These are phyloP conservation scores for Pythium folliculosum DNA, from an alignment of 352 stramenopile species.

Conservation along the genomic window DNA sequence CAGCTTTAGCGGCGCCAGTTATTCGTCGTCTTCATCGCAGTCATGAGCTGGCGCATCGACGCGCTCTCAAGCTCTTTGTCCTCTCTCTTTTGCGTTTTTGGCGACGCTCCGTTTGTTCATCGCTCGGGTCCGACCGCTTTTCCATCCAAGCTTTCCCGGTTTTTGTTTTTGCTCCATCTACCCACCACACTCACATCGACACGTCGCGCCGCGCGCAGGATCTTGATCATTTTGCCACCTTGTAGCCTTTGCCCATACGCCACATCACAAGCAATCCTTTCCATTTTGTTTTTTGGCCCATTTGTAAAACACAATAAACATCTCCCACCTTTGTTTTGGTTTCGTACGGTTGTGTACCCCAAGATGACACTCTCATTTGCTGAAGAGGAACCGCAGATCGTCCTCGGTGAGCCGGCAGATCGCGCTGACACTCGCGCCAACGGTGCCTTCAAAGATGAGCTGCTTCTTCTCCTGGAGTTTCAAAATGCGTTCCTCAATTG, in stretches of 20 bases:
- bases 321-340: background rate
- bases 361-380: constrained; percentile 13
- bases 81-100: constrained; percentile 18
- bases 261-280: background rate
- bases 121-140: background rate
- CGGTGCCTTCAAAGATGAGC: constrained; percentile 99
- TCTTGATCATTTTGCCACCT: constrained; percentile 26
- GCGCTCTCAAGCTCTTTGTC: background rate
- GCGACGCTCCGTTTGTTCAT: constrained; percentile 3
- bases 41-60: background rate
- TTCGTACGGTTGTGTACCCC: background rate
- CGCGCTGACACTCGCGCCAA: constrained; percentile 90
- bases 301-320: constrained; percentile 31
- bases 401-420: constrained; percentile 93
- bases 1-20: constrained; percentile 16
- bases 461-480: constrained; percentile 94
- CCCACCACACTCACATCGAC: background rate
- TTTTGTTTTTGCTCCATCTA: constrained; percentile 18
- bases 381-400: constrained; percentile 94
- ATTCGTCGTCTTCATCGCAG: constrained; percentile 11
- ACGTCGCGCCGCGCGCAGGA: constrained; percentile 1
- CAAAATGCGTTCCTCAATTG: constrained; percentile 98
- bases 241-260: constrained; percentile 17
- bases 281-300: constrained; percentile 8
- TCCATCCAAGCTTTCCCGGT: background rate